Percentiles rank a stretch among this genome's conserved stretches.
These are phyloP conservation scores for Schwanniomyces yamadae DNA, from an alignment of 805 yeast genomes.

Conservation along the genomic window DNA sequence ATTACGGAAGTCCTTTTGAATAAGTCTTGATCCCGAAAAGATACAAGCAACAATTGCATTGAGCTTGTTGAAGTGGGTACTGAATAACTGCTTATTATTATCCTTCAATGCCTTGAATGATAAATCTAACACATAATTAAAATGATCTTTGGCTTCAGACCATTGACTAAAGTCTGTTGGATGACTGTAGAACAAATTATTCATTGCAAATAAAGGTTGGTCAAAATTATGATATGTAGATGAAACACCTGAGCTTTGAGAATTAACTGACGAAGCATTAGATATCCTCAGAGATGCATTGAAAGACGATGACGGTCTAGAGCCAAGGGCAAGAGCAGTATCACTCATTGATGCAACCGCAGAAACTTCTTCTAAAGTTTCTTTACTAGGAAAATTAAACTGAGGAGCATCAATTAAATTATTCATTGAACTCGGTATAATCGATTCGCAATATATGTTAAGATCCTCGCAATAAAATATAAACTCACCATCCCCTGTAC, in stretches of 20 bases:
- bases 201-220: constrained; percentile 40
- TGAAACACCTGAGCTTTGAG: constrained; percentile 22
- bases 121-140: constrained; percentile 47
- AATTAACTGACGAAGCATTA: constrained; percentile 29
- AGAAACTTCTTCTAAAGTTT: constrained; percentile 19
- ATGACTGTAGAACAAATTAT: constrained; percentile 54
- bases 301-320: constrained; percentile 15
- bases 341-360: constrained; percentile 10
- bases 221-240: constrained; percentile 41
- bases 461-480: constrained; percentile 61
- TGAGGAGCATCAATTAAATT: constrained; percentile 19
- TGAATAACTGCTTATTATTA: constrained; percentile 50
- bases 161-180: constrained; percentile 60
- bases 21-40: constrained; percentile 55
- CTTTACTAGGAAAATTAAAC: constrained; percentile 26
- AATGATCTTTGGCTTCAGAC: constrained; percentile 52
- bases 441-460: constrained; percentile 54
- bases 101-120: constrained; percentile 52
- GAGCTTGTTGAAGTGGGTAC: constrained; percentile 51
- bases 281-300: constrained; percentile 40
- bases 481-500: constrained; percentile 53
- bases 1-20: constrained; percentile 48
- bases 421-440: constrained; percentile 48
- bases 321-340: constrained; percentile 7
- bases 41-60: constrained; percentile 52